Base-by-base conservation (phyloP, 2,329 filamentous ascomycete genomes). In the Pseudonectria buxi region DNA sequence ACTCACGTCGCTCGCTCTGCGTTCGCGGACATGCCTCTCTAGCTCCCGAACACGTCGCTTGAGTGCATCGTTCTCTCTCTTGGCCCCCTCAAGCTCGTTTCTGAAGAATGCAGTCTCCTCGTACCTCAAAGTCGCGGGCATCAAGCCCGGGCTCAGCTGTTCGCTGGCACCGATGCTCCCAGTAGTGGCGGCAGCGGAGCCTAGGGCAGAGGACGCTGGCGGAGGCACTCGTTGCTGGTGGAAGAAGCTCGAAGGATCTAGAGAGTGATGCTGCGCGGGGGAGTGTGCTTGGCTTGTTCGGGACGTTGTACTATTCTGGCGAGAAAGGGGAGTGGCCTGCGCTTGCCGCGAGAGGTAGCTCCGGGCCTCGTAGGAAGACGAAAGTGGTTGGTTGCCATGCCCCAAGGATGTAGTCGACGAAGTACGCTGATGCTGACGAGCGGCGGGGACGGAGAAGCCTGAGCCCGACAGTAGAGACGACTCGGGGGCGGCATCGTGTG, bases 101-200 rank as follows among this genome's bases (percentile, higher is more conserved):
- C 77, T 66, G 47, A 76, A 76, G 40, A 69, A 71, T 0, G 71
- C 72, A 1, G 74, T 74, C 56, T 83, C 78, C 45, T 82, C 78
- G 52, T 78, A 80, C 10, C 78, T 69, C 10, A 67, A 57, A 0
- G 76, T 81, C 3, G 69, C 74, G 3, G 72, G 69, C 45, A 81
- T 59, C 16, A 78, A 56, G 3, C 69, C 67, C 0, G 74, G 74
- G 10, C 73, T 76, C 15, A 72, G 55, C 47, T 73, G 59, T 25
- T 65, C 62, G 32, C 55, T 49, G 9, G 44, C 35, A 14, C 41
- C 43, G 10, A 41, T 54, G 57, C 59, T 59, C 14, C 59, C 67
- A 6, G 60, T 65, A 3, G 64, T 71, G 6, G 59, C 61, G 13
- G 59, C 61, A 3, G 63, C 53, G 3, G 64, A 61, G 37, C 60